Conservation (phyloP, 139 green algal genomes). For the Zygnema circumcarinatum region DNA sequence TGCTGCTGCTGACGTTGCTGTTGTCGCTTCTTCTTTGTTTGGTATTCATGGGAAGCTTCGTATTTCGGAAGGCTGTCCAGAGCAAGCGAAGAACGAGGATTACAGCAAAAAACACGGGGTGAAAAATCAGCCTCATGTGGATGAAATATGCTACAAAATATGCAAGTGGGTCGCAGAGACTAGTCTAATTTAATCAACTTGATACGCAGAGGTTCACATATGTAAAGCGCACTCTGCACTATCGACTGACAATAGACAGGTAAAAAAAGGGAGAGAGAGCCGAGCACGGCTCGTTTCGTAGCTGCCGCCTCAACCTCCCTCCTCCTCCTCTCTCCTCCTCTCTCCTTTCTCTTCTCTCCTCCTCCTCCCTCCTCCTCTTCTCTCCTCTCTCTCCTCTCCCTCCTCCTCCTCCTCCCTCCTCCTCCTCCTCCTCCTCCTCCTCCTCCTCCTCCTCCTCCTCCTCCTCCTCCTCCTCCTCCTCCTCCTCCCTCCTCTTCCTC, state of each 20-base stretch:
- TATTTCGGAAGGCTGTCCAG: conserved; percentile 59
- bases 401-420: conserved; percentile 26
- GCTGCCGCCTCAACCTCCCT: no score
- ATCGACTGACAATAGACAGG: no score
- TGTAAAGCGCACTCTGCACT: no score
- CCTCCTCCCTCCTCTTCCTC: conserved; percentile 36
- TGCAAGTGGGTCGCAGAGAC: no score
- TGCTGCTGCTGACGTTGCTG: conserved; percentile 44
- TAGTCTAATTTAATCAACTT: no score
- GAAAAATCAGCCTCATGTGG: background rate
- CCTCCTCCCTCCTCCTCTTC: conserved; percentile 19
- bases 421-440: conserved; percentile 30
- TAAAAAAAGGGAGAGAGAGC: no score
- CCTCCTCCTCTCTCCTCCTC: no score
- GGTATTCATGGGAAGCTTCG: conserved; percentile 63
- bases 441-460: conserved; percentile 32
- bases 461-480: conserved; percentile 37
- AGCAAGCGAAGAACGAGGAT: background rate
- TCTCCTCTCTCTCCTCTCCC: conserved; percentile 32
- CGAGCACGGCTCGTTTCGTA: no score
- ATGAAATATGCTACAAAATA: no score
- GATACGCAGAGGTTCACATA: no score
- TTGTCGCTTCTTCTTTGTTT: conserved; percentile 63
- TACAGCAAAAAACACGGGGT: background rate
- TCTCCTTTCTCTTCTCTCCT: background rate